Evolutionary conservation across 345 rosid genomes (phyloP), one percentile per base, ranked within the genome.

Genomic region (Arabis alpina): DNA sequence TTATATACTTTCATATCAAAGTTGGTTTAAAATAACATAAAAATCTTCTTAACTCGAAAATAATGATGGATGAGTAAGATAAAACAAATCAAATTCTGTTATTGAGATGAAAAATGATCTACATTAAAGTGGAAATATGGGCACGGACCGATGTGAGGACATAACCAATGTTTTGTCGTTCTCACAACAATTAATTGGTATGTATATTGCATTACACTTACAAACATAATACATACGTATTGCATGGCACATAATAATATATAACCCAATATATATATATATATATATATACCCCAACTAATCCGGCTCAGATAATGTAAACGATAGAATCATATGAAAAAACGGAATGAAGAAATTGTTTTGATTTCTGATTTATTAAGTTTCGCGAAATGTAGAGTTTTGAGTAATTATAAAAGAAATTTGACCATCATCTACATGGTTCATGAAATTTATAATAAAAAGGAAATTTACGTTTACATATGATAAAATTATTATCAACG

Each of bases 81-180:
- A 32, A 19, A 34, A 48, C 68, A 63, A 34, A 2, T 47, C 34
- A 4, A 47, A 12, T 34, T 41, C 16, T 32, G 10, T 28, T 32
- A 13, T 6, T 2, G 25, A 44, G 24, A 66, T 63, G 40, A 28
- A 27, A 66, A 14, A 32, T 52, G 56, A 65, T 65, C 14, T 65
- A 24, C 19, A 32, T 32, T 32, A 32, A 36, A 23, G 15, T 14
- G 27, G 61, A 6, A 52, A 14, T 1, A 40, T 39, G 53, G 42
- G 61, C 40, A 66, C 37, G 52, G 30, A 53, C 16, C 61, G 16
- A 40, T 41, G 52, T 10, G 71, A 53, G 28, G 28, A 53, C 71
- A 66, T 41, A 66, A 24, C 42, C 50, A 66, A 10, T 53, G 61
- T 41, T 66, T 66, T 54, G 71, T 66, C 12, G 28, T 66, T 66